Conservation (phyloP, 768 basidiomycete species). For the Lactifluus subvellereus region DNA sequence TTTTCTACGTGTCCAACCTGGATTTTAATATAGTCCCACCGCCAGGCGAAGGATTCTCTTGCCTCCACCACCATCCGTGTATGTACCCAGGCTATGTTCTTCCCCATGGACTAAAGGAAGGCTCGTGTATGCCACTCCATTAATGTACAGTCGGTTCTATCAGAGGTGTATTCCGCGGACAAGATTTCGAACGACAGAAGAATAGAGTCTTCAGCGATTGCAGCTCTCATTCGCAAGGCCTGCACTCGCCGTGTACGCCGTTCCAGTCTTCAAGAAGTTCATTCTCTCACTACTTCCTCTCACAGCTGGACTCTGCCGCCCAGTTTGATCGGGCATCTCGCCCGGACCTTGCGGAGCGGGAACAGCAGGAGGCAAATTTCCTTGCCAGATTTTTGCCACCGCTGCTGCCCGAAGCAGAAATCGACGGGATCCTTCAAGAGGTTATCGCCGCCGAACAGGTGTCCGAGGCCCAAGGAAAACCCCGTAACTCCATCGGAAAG, state of each 20-base stretch:
- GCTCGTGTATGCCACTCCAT: not conserved
- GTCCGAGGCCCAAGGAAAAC: conserved; percentile 28
- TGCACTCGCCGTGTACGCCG: conserved; percentile 50
- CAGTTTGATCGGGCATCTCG: conserved; percentile 55
- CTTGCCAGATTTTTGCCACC: conserved; percentile 56
- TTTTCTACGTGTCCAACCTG: not conserved
- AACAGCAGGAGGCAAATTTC: conserved; percentile 50
- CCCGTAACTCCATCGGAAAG: conserved; percentile 38
- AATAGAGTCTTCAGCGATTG: conserved; percentile 44
- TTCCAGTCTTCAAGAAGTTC: not conserved
- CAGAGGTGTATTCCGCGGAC: conserved; percentile 64
- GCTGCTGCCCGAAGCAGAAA: conserved; percentile 46
- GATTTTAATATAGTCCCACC: not conserved
- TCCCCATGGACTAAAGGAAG: not conserved
- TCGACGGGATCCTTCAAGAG: conserved; percentile 46
- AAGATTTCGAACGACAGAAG: conserved; percentile 42
- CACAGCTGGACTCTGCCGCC: conserved; percentile 52
- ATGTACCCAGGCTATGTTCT: not conserved
- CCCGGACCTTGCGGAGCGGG: conserved; percentile 58
- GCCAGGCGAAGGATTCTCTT: conserved; percentile 50
- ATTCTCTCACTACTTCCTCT: not conserved
- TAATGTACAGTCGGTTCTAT: conserved; percentile 51
- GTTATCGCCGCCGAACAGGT: conserved; percentile 34
- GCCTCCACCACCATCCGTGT: conserved; percentile 52
- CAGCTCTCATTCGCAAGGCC: conserved; percentile 53